phyloP scores from a whole-genome alignment of 805 yeast genomes.

The Saccharomycopsis babjevae region DNA sequence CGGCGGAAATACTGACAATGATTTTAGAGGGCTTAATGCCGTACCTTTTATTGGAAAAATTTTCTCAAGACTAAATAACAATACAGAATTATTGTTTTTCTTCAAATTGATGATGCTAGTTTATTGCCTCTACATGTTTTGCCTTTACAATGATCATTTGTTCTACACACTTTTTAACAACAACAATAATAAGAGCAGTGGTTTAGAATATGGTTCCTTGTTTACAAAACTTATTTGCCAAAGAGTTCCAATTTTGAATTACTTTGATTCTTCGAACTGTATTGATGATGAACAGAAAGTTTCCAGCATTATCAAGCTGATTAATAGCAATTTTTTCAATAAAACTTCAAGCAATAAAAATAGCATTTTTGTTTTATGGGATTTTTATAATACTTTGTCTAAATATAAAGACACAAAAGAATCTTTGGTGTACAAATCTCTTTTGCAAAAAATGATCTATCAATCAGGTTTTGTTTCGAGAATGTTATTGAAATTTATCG shows the following conservation, averaged over 20 bases:
- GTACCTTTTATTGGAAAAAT: conserved; percentile 2
- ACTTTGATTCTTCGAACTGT: neutral
- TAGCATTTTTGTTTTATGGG: neutral
- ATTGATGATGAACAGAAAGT: neutral
- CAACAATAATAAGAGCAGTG: neutral
- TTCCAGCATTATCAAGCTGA: neutral
- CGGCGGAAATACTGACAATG: conserved; percentile 1
- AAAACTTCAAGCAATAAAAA: neutral
- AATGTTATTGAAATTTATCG: neutral
- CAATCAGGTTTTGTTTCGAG: neutral
- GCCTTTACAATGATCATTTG: neutral
- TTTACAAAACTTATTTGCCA: neutral
- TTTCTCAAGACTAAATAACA: neutral
- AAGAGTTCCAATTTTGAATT: neutral
- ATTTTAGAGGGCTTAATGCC: conserved; percentile 4
- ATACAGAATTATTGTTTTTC: neutral
- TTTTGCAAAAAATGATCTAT: neutral
- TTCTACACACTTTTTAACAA: neutral
- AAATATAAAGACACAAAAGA: neutral
- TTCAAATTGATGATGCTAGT: neutral
- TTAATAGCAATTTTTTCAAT: neutral
- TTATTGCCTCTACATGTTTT: neutral
- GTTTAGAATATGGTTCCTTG: neutral
- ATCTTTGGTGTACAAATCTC: neutral
- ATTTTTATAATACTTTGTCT: neutral